These are phyloP conservation scores for Fraxinus nigra DNA, from an alignment of 305 asterid genomes.

Conservation along the genomic window DNA sequence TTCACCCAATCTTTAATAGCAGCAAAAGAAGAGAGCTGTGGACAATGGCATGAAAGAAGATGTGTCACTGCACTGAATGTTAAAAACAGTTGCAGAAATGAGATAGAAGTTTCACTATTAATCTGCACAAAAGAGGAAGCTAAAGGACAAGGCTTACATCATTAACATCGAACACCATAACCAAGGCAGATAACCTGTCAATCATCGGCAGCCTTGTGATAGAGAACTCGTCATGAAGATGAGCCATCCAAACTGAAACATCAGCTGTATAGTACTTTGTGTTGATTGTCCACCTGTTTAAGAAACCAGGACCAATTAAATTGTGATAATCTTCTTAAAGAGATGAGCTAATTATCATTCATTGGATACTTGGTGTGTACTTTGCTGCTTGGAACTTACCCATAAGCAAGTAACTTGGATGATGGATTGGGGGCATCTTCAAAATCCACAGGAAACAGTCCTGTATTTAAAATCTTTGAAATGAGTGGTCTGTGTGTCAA, in stretches of 20 bases:
- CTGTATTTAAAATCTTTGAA: constrained; percentile 34
- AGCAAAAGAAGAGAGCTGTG: constrained; percentile 66
- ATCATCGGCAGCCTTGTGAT: constrained; percentile 40
- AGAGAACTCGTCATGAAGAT: constrained; percentile 56
- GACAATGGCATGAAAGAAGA: constrained; percentile 23
- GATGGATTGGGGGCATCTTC: constrained; percentile 61
- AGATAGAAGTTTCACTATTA: neutral
- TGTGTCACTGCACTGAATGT: neutral
- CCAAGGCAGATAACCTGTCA: constrained; percentile 61
- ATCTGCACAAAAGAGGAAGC: constrained; percentile 17
- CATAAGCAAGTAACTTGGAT: constrained; percentile 54
- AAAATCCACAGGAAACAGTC: constrained; percentile 60
- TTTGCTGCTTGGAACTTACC: constrained; percentile 44
- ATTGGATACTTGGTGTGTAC: neutral
- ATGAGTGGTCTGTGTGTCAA: neutral
- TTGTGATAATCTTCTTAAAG: constrained; percentile 8
- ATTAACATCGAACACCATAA: constrained; percentile 77
- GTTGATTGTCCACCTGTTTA: constrained; percentile 82
- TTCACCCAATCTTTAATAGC: constrained; percentile 78
- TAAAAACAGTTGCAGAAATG: constrained; percentile 2
- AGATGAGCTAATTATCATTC: neutral
- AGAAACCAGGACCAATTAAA: constrained; percentile 23
- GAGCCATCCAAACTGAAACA: constrained; percentile 73
- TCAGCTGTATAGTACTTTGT: constrained; percentile 88
- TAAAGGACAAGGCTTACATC: constrained; percentile 52